These are phyloP conservation scores for Macrotyloma uniflorum DNA, from an alignment of 306 rosid genomes.

Conservation along the genomic window DNA sequence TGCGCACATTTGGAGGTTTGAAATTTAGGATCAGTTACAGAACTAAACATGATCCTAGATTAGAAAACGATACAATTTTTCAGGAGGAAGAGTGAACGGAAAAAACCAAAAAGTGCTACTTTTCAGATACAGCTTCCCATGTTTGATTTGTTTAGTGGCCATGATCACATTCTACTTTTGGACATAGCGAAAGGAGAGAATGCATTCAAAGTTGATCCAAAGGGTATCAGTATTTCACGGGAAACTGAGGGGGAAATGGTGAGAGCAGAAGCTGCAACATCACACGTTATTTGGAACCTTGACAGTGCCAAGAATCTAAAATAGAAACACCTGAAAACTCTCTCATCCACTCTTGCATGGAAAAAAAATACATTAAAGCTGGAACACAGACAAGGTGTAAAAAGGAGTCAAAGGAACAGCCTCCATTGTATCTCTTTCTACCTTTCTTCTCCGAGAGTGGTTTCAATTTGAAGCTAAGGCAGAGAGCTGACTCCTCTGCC, in stretches of 20 bases:
- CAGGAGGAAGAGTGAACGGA: background rate
- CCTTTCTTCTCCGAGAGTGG: slow-evolving; percentile 27
- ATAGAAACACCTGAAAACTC: slow-evolving; percentile 57
- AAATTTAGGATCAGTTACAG: background rate
- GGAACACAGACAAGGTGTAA: slow-evolving; percentile 8
- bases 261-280: background rate
- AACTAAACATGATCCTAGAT: background rate
- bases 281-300: background rate
- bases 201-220: slow-evolving; percentile 8
- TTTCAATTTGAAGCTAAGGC: slow-evolving; percentile 60
- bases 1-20: background rate
- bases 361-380: slow-evolving; percentile 24
- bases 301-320: slow-evolving; percentile 11
- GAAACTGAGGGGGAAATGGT: background rate
- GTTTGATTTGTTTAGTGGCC: background rate
- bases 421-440: slow-evolving; percentile 7
- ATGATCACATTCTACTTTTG: slow-evolving; percentile 6
- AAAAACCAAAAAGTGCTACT: background rate
- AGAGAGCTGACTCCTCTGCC: slow-evolving; percentile 76
- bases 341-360: slow-evolving; percentile 52
- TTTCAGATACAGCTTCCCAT: background rate
- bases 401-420: slow-evolving; percentile 11
- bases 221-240: background rate
- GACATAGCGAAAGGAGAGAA: slow-evolving; percentile 26
- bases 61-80: background rate